These are phyloP conservation scores for Tylopilus sp. DNA, from an alignment of 1,284 basidiomycete species.

Conservation along the genomic window DNA sequence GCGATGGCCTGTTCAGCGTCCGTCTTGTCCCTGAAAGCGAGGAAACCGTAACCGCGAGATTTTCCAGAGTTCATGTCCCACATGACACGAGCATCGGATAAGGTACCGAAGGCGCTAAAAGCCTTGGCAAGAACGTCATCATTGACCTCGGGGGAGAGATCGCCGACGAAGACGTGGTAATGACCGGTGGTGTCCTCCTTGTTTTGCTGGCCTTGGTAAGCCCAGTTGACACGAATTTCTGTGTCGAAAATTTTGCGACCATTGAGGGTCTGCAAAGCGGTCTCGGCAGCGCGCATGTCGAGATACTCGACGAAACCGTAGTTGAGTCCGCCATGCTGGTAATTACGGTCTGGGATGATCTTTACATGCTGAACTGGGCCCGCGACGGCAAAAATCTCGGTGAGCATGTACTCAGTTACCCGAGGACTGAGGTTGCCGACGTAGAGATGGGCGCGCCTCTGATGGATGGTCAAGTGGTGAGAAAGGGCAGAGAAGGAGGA, in stretches of 20 bases:
- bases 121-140: slow-evolving; percentile 96
- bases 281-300: slow-evolving; percentile 96
- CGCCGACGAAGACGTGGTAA: slow-evolving; percentile 97
- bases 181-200: slow-evolving; percentile 95
- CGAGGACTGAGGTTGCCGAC: slow-evolving; percentile 94
- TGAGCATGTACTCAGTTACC: slow-evolving; percentile 92
- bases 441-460: slow-evolving; percentile 91
- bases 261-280: slow-evolving; percentile 92
- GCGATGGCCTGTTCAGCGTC: slow-evolving; percentile 98
- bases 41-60: slow-evolving; percentile 90
- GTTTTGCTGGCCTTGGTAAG: slow-evolving; percentile 92
- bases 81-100: slow-evolving; percentile 98
- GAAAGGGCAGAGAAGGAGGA: slow-evolving; percentile 24
- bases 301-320: slow-evolving; percentile 98
- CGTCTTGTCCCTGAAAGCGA: slow-evolving; percentile 91
- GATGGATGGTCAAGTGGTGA: slow-evolving; percentile 23
- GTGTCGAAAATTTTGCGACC: slow-evolving; percentile 98
- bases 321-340: slow-evolving; percentile 95
- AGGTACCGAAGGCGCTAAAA: slow-evolving; percentile 89
- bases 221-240: slow-evolving; percentile 97
- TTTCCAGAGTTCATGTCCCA: slow-evolving; percentile 99
- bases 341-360: slow-evolving; percentile 98
- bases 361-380: slow-evolving; percentile 95
- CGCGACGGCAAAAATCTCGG: slow-evolving; percentile 93
- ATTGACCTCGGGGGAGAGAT: slow-evolving; percentile 96